Conservation (phyloP, 805 yeast species). For the Lipomyces orientalis region DNA sequence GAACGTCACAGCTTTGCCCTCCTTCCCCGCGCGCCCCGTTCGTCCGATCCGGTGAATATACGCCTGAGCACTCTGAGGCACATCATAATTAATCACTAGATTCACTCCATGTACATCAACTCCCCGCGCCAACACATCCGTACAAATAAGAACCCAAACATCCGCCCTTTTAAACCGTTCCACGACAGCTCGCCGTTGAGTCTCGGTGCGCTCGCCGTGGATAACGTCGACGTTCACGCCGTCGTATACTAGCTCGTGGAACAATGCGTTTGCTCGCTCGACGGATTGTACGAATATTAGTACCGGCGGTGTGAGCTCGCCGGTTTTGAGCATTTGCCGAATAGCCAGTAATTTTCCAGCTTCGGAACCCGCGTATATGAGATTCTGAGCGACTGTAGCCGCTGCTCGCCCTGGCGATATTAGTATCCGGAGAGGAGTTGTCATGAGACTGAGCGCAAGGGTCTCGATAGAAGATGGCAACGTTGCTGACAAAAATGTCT, state of each 20-base stretch:
- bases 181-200: slow-evolving; percentile 84
- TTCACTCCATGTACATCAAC: slow-evolving; percentile 96
- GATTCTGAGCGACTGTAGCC: slow-evolving; percentile 75
- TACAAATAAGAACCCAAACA: slow-evolving; percentile 93
- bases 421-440: slow-evolving; percentile 81
- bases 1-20: slow-evolving; percentile 87
- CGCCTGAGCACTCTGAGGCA: slow-evolving; percentile 90
- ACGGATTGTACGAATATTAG: slow-evolving; percentile 90
- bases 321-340: slow-evolving; percentile 79
- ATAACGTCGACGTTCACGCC: slow-evolving; percentile 92
- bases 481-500: slow-evolving; percentile 92
- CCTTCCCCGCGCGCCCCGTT: slow-evolving; percentile 93
- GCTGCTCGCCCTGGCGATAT: slow-evolving; percentile 89
- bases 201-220: slow-evolving; percentile 90
- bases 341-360: slow-evolving; percentile 93
- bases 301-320: slow-evolving; percentile 90
- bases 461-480: slow-evolving; percentile 93
- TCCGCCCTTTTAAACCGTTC: slow-evolving; percentile 88
- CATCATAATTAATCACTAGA: slow-evolving; percentile 93
- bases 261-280: slow-evolving; percentile 91
- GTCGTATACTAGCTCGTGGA: slow-evolving; percentile 91
- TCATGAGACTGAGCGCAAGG: slow-evolving; percentile 83
- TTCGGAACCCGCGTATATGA: slow-evolving; percentile 89
- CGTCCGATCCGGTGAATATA: slow-evolving; percentile 98
- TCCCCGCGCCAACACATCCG: slow-evolving; percentile 96